Percentiles rank a stretch among this genome's conserved stretches.
phyloP scores from a whole-genome alignment of 306 rosid genomes.

The Rosa persica region DNA sequence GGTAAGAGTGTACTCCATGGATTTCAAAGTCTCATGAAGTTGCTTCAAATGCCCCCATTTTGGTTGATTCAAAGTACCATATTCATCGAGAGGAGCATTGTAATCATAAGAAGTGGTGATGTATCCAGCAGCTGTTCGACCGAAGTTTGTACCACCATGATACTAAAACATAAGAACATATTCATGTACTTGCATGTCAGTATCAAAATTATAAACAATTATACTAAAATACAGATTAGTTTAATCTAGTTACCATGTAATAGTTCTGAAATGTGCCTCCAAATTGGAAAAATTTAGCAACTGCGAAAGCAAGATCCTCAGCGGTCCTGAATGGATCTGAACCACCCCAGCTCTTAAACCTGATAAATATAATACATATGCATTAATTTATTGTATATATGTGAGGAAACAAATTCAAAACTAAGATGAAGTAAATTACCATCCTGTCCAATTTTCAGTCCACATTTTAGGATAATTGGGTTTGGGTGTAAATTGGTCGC shows the following conservation, averaged over 20 bases:
- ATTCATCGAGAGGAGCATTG: conserved; percentile 52
- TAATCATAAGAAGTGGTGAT: conserved; percentile 47
- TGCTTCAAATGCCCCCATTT: conserved; percentile 59
- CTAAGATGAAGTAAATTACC: background rate
- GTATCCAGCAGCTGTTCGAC: conserved; percentile 40
- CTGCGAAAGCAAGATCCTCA: conserved; percentile 43
- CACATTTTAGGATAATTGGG: conserved; percentile 22
- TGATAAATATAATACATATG: background rate
- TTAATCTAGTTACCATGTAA: conserved; percentile 27
- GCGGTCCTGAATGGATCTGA: conserved; percentile 39
- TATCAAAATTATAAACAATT: background rate
- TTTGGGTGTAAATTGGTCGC: conserved; percentile 14
- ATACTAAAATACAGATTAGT: background rate
- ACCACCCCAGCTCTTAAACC: conserved; percentile 41
- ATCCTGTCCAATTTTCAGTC: conserved; percentile 34
- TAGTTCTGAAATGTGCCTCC: conserved; percentile 44
- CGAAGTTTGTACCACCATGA: conserved; percentile 50
- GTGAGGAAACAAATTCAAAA: background rate
- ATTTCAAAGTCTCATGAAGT: conserved; percentile 41
- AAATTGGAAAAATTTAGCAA: conserved; percentile 36
- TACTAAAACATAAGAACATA: conserved; percentile 18
- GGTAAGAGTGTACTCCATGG: conserved; percentile 44
- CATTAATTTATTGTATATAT: background rate
- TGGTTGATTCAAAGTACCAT: conserved; percentile 51
- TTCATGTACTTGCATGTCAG: background rate